Base-by-base conservation (phyloP, 2,329 filamentous ascomycete species). In the Exophiala bonariae region DNA sequence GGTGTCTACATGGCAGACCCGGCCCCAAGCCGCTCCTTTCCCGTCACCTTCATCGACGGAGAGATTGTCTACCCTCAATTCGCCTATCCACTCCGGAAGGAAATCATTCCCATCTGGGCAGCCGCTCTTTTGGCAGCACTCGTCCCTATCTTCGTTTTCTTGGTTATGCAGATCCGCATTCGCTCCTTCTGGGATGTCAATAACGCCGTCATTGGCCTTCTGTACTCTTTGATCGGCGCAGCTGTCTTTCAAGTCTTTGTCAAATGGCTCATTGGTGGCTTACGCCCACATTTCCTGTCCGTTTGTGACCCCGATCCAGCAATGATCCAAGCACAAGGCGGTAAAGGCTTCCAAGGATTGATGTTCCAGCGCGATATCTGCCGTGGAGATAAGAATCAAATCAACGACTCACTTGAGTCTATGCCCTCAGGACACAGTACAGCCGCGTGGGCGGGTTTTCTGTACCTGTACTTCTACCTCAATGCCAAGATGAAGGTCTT, bases 401-500 rank as follows among this genome's bases (percentile, higher is more conserved):
- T 89, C 66, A 77, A 87, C 61, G 85, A 89, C 62, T 75, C 76
- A 2, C 74, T 89, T 0, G 82, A 87, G 61, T 84, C 81, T 0
- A 84, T 90, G 66, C 86, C 86, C 0, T 85, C 80, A 1, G 87
- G 87, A 1, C 86, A 90, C 65, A 82, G 83, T 4, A 87, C 85
- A 0, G 85, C 85, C 1, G 85, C 84, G 2, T 57, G 45, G 41
- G 56, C 52, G 8, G 57, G 56, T 7, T 58, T 60, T 39, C 75
- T 87, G 17, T 89, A 80, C 61, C 69, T 89, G 2, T 85, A 77
- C 56, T 72, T 89, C 1, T 90, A 89, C 69, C 78, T 90, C 35
- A 89, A 89, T 64, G 86, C 83, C 38, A 89, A 89, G 71, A 75
- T 90, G 56, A 89, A 89, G 74, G 78, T 88, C 46, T 88, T 83